Percentiles rank a stretch among this genome's conserved stretches.
phyloP scores from a whole-genome alignment of 2,329 filamentous ascomycete species.

The Aureobasidium mangrovei region DNA sequence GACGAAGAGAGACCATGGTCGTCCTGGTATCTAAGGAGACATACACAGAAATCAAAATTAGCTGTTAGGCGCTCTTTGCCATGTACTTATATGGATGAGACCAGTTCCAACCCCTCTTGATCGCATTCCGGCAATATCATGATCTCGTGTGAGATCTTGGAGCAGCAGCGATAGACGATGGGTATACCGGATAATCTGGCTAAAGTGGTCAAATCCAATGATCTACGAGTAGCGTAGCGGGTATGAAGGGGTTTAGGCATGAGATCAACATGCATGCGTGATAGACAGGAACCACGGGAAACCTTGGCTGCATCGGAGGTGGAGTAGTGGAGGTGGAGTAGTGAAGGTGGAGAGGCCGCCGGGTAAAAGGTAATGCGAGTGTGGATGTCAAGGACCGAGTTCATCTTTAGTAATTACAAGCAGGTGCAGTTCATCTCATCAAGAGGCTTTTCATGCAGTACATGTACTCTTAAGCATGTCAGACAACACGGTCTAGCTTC shows the following conservation, averaged over 20 bases:
- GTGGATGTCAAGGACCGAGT: constrained; percentile 1
- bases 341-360: constrained; percentile 1
- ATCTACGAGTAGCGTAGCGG: background rate
- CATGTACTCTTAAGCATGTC: no score
- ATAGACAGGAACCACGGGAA: constrained; percentile 3
- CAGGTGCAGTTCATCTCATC: no score
- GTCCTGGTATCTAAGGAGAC: background rate
- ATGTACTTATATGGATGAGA: background rate
- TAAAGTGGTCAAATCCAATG: constrained; percentile 1
- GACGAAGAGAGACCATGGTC: constrained; percentile 5
- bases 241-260: background rate
- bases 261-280: constrained; percentile 2
- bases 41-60: background rate
- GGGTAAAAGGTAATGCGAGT: constrained; percentile 5
- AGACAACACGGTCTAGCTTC: no score
- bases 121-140: constrained; percentile 6
- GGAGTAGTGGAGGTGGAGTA: background rate
- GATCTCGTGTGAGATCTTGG: background rate
- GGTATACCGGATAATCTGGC: constrained; percentile 5
- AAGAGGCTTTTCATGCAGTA: no score
- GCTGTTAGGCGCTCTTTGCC: background rate
- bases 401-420: no score
- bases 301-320: constrained; percentile 6
- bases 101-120: background rate
- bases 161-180: constrained; percentile 3